A percentile compares a stretch with the other conserved stretches of the same genome.
Conservation (phyloP, 2,329 filamentous ascomycete species). For the Trichoderma brevicompactum region DNA sequence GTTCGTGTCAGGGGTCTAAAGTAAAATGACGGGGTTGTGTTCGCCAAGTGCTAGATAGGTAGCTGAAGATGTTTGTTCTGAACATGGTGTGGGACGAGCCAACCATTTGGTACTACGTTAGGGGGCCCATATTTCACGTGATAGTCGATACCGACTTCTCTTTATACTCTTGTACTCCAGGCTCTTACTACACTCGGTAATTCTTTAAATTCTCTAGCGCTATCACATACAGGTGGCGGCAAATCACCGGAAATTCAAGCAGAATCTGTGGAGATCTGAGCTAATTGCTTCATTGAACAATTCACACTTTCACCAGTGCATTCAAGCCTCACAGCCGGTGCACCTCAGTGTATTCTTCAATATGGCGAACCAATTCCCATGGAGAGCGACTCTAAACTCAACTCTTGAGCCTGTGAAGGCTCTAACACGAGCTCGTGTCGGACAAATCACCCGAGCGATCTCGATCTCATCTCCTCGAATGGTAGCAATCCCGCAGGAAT, state of each 20-base stretch:
- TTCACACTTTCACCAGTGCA: neutral
- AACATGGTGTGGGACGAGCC: conserved; percentile 26
- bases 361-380: conserved; percentile 65
- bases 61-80: conserved; percentile 34
- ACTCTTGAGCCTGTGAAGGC: conserved; percentile 58
- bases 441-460: conserved; percentile 54
- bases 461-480: conserved; percentile 52
- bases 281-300: conserved; percentile 17
- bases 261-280: neutral
- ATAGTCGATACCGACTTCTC: neutral
- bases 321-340: conserved; percentile 13
- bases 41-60: conserved; percentile 32
- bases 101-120: conserved; percentile 28
- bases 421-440: conserved; percentile 47
- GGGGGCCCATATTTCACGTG: conserved; percentile 30
- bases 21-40: conserved; percentile 28
- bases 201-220: too few species aligned
- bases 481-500: conserved; percentile 64
- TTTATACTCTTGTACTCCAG: neutral
- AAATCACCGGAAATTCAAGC: conserved; percentile 11
- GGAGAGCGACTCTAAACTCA: conserved; percentile 59
- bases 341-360: neutral
- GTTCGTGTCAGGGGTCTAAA: neutral
- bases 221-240: neutral
- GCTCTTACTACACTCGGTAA: too few species aligned